Evolutionary conservation across 2,329 filamentous ascomycete genomes (phyloP).

Genomic region (Coleophoma eucalyptorum): DNA sequence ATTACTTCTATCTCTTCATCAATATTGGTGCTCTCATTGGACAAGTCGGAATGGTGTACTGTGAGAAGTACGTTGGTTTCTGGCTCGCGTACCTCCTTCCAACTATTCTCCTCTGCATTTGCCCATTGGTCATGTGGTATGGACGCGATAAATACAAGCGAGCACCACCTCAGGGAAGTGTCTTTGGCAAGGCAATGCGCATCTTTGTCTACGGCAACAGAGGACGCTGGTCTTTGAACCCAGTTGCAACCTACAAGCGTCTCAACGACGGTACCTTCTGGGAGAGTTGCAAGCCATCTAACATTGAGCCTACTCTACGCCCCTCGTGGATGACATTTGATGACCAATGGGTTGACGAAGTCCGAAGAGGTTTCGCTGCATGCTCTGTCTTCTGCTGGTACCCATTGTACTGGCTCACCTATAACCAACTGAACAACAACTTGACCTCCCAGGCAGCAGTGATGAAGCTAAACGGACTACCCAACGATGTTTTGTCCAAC

Average conservation of each 20-base stretch:
- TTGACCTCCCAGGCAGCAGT: constrained; percentile 60
- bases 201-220: constrained; percentile 60
- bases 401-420: constrained; percentile 50
- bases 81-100: constrained; percentile 69
- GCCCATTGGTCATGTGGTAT: constrained; percentile 56
- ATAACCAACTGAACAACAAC: constrained; percentile 59
- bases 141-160: constrained; percentile 58
- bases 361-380: constrained; percentile 64
- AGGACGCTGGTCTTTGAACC: constrained; percentile 59
- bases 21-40: constrained; percentile 58
- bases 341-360: constrained; percentile 78
- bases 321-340: constrained; percentile 79
- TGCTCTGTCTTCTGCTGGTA: constrained; percentile 64
- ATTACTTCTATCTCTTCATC: constrained; percentile 69
- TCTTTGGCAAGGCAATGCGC: constrained; percentile 62
- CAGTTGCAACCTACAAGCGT: constrained; percentile 51
- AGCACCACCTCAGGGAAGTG: constrained; percentile 66
- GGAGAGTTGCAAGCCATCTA: constrained; percentile 65
- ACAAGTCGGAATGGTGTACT: constrained; percentile 67
- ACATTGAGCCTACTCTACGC: constrained; percentile 48
- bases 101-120: constrained; percentile 59
- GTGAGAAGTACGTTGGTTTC: constrained; percentile 73
- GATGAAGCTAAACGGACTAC: constrained; percentile 65
- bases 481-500: constrained; percentile 76
- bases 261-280: constrained; percentile 54